Percentiles rank a stretch among this genome's conserved stretches.
Evolutionary conservation across 2,329 filamentous ascomycete genomes (phyloP).

Genomic region (Rhinocladiella similis): DNA sequence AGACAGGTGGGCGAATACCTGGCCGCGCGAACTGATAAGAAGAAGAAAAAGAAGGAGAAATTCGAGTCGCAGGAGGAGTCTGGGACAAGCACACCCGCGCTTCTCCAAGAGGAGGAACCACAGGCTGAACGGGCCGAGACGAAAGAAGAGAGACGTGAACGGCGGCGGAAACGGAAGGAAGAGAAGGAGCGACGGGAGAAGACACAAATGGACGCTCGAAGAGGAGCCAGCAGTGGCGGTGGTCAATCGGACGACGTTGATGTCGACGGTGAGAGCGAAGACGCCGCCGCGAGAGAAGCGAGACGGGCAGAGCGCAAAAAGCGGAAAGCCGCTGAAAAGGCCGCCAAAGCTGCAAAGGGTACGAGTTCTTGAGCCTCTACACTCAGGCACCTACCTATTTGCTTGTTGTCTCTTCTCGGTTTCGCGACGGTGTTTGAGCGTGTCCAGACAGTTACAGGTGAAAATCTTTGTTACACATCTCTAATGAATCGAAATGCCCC

Average conservation of each 20-base stretch:
- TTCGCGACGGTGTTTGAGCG: too few species aligned
- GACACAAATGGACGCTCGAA: neutral
- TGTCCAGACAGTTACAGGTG: too few species aligned
- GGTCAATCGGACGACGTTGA: neutral
- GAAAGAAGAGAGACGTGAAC: constrained; percentile 27
- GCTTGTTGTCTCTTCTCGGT: too few species aligned
- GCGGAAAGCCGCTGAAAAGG: constrained; percentile 20
- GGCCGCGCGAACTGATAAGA: constrained; percentile 10
- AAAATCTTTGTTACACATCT: too few species aligned
- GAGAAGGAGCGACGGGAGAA: constrained; percentile 13
- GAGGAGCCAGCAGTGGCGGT: too few species aligned
- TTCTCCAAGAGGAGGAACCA: neutral
- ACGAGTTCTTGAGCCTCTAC: neutral
- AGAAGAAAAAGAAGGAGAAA: constrained; percentile 15
- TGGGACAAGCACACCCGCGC: neutral
- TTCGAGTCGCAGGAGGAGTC: neutral
- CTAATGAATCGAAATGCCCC: too few species aligned
- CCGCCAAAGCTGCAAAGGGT: neutral
- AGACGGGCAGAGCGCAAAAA: constrained; percentile 22
- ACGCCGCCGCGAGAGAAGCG: constrained; percentile 16
- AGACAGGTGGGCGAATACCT: constrained; percentile 24
- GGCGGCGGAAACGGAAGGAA: constrained; percentile 22
- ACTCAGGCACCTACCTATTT: too few species aligned
- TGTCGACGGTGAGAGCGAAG: constrained; percentile 1
- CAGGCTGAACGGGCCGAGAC: constrained; percentile 11